Percentiles rank a stretch among this genome's conserved stretches.
These are phyloP conservation scores for Rhodofomes roseus DNA, from an alignment of 1,284 basidiomycete species.

Conservation along the genomic window DNA sequence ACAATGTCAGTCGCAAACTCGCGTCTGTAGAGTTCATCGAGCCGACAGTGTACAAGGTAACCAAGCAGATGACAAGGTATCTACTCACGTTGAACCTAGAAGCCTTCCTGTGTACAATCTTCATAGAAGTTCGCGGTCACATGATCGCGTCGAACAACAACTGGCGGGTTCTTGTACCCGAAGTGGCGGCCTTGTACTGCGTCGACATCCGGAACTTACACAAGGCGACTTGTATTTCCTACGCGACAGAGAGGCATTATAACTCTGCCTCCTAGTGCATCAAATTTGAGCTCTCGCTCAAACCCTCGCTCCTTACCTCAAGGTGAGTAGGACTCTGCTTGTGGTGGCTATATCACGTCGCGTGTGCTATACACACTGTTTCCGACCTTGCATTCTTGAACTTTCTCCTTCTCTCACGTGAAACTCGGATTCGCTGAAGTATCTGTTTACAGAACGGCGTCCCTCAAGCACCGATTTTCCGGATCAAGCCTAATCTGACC, in stretches of 20 bases:
- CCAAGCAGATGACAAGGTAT: neutral
- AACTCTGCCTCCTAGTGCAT: neutral
- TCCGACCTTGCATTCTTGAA: neutral
- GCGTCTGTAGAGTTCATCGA: too few relatives aligned
- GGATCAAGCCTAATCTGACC: slow-evolving; percentile 6
- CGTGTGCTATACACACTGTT: too few relatives aligned
- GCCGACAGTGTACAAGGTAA: too few relatives aligned
- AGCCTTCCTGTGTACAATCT: neutral
- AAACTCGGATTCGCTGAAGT: neutral
- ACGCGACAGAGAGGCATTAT: slow-evolving; percentile 1
- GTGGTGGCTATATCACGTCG: neutral
- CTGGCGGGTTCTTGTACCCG: neutral
- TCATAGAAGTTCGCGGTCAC: slow-evolving; percentile 30
- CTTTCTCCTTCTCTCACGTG: neutral
- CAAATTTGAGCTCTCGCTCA: slow-evolving; percentile 7
- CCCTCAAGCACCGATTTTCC: neutral
- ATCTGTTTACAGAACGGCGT: neutral
- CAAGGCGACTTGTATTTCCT: neutral
- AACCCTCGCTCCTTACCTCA: neutral
- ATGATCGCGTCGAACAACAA: slow-evolving; percentile 4
- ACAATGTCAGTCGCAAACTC: too few relatives aligned
- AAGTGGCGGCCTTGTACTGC: neutral
- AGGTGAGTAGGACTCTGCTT: slow-evolving; percentile 6
- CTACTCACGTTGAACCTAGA: neutral
- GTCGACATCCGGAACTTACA: neutral